Evolutionary conservation across 192 early-diverging fungal genomes (phyloP).

Genomic region (Linnemannia schmuckeri): DNA sequence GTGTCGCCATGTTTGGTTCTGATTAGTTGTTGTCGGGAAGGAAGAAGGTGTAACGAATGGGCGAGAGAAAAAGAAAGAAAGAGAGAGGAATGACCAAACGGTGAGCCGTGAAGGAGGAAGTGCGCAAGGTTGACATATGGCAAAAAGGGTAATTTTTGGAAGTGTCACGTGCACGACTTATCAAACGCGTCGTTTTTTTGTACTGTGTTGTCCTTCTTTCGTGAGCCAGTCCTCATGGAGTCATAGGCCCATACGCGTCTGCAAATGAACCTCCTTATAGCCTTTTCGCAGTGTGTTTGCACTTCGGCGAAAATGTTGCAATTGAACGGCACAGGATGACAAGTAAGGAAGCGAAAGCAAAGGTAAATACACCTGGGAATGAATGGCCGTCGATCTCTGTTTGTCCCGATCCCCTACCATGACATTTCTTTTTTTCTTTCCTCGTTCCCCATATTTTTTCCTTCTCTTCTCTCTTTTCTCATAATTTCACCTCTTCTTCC

Average conservation of each 20-base stretch:
- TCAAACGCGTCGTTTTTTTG: neutral
- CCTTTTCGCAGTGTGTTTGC: neutral
- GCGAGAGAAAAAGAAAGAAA: neutral
- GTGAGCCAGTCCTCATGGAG: too few relatives aligned
- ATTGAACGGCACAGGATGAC: too few relatives aligned
- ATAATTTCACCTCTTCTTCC: too few relatives aligned
- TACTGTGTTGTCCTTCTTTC: too few relatives aligned
- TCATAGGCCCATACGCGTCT: too few relatives aligned
- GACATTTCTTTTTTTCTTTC: neutral
- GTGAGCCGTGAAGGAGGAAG: neutral
- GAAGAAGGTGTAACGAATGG: neutral
- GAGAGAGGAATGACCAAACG: neutral
- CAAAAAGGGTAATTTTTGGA: neutral
- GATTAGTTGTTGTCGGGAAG: neutral
- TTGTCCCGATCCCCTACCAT: neutral
- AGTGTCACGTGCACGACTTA: neutral
- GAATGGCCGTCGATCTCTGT: neutral
- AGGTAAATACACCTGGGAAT: neutral
- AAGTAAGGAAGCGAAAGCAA: neutral
- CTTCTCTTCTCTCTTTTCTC: neutral
- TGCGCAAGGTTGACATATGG: neutral
- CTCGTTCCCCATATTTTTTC: neutral
- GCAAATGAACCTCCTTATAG: too few relatives aligned
- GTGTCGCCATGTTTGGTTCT: neutral
- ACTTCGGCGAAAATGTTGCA: too few relatives aligned